phyloP scores from a whole-genome alignment of 805 yeast species.

The Myxozyma vanderwaltii region DNA sequence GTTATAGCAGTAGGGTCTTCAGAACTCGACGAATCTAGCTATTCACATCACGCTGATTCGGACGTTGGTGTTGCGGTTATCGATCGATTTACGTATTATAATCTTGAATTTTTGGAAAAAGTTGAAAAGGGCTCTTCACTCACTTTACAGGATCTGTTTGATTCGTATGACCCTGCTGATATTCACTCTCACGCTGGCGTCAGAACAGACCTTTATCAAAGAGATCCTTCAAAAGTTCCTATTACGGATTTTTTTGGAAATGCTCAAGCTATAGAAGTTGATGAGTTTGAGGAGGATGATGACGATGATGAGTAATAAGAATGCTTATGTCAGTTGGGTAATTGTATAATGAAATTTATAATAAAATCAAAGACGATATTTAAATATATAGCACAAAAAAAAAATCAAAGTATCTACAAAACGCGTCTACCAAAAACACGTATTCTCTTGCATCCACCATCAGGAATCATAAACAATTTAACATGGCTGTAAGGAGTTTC shows the following conservation, averaged over 20 bases:
- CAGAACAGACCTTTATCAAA: conserved; percentile 71
- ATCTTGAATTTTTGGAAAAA: conserved; percentile 81
- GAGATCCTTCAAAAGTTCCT: conserved; percentile 66
- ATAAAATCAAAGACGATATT: not conserved
- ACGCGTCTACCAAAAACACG: conserved; percentile 67
- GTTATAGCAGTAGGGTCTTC: conserved; percentile 92
- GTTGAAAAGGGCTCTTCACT: conserved; percentile 72
- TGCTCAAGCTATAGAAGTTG: conserved; percentile 35
- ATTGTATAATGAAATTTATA: conserved; percentile 1
- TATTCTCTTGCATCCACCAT: conserved; percentile 93
- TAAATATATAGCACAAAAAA: not conserved
- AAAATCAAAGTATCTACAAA: not conserved
- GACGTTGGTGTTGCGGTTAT: conserved; percentile 98
- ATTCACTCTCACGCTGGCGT: conserved; percentile 95
- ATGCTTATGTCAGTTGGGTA: not conserved
- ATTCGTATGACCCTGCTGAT: conserved; percentile 76
- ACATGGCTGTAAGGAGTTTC: conserved; percentile 61
- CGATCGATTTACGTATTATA: conserved; percentile 92
- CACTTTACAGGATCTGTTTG: conserved; percentile 83
- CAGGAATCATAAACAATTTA: conserved; percentile 83
- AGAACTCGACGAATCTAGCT: conserved; percentile 81
- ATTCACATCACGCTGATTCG: conserved; percentile 92
- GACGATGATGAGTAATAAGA: not conserved
- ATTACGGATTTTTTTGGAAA: conserved; percentile 90
- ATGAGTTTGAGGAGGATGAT: conserved; percentile 17